Conservation (phyloP, 2,329 filamentous ascomycete genomes). For the Dothistroma septosporum region DNA sequence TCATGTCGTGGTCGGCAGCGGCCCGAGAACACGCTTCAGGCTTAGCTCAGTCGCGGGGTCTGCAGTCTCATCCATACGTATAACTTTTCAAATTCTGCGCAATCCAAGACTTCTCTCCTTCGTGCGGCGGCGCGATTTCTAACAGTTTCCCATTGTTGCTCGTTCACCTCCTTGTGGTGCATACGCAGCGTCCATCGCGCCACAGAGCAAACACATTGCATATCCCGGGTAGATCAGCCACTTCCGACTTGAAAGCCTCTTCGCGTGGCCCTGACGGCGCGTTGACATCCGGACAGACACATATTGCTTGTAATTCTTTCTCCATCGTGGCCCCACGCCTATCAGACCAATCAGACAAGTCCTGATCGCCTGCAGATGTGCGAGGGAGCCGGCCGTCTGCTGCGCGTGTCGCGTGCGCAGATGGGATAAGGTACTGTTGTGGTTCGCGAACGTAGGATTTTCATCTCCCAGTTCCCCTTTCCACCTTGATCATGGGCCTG, state of each 20-base stretch:
- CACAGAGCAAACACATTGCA: conserved; percentile 29
- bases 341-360: conserved; percentile 4
- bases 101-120: conserved; percentile 4
- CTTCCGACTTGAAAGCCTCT: conserved; percentile 32
- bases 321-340: conserved; percentile 3
- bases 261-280: conserved; percentile 35
- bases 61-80: not conserved
- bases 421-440: not conserved
- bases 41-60: not conserved
- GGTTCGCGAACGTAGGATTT: not conserved
- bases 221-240: conserved; percentile 29
- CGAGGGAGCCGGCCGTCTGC: not conserved
- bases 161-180: conserved; percentile 5
- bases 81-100: conserved; percentile 1
- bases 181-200: conserved; percentile 10
- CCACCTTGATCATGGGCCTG: conserved; percentile 33
- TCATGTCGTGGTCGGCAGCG: no score
- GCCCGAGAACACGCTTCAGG: not conserved
- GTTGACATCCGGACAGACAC: conserved; percentile 32
- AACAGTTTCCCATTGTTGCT: conserved; percentile 15
- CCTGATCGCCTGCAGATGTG: conserved; percentile 6
- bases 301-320: not conserved
- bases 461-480: not conserved
- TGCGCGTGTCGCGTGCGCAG: not conserved
- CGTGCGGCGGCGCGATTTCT: conserved; percentile 14